Conservation (phyloP, 2,329 filamentous ascomycete genomes). For the Fusarium veterinarium region DNA sequence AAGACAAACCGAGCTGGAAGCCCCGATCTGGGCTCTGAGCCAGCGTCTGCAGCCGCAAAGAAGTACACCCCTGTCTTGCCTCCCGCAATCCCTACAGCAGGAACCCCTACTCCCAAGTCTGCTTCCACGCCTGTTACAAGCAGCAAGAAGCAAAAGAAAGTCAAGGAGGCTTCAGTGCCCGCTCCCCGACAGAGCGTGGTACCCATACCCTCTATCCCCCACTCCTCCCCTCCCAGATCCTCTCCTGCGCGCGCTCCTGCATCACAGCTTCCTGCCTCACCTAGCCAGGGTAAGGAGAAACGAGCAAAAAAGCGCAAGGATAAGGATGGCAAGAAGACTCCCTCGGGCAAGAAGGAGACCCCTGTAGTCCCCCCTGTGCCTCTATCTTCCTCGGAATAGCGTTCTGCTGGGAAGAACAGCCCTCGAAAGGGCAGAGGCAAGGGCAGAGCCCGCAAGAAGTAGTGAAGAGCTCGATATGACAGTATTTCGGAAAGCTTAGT, state of each 20-base stretch:
- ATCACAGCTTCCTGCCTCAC: conserved; percentile 28
- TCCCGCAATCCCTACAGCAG: conserved; percentile 46
- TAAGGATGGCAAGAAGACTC: conserved; percentile 39
- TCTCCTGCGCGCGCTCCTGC: conserved; percentile 38
- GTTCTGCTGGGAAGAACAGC: not conserved
- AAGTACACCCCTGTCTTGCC: conserved; percentile 50
- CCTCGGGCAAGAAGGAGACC: conserved; percentile 44
- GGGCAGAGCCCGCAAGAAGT: not conserved
- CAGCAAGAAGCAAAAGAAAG: conserved; percentile 46
- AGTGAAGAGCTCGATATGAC: not conserved
- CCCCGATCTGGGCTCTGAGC: conserved; percentile 51
- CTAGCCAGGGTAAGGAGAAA: conserved; percentile 45
- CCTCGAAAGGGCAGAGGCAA: conserved; percentile 3
- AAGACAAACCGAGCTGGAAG: conserved; percentile 50
- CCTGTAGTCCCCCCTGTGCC: conserved; percentile 43
- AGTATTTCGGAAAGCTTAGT: not conserved
- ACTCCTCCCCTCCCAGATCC: conserved; percentile 44
- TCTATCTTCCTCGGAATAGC: conserved; percentile 41
- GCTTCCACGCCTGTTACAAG: conserved; percentile 37
- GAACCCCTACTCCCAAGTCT: conserved; percentile 41
- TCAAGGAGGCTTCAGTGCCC: conserved; percentile 47
- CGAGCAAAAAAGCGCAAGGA: conserved; percentile 48
- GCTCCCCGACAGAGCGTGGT: conserved; percentile 46
- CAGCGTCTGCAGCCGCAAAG: conserved; percentile 41
- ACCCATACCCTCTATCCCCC: conserved; percentile 52